These are phyloP conservation scores for Colletotrichum neosansevieriae DNA, from an alignment of 2,329 filamentous ascomycete genomes.

Conservation along the genomic window DNA sequence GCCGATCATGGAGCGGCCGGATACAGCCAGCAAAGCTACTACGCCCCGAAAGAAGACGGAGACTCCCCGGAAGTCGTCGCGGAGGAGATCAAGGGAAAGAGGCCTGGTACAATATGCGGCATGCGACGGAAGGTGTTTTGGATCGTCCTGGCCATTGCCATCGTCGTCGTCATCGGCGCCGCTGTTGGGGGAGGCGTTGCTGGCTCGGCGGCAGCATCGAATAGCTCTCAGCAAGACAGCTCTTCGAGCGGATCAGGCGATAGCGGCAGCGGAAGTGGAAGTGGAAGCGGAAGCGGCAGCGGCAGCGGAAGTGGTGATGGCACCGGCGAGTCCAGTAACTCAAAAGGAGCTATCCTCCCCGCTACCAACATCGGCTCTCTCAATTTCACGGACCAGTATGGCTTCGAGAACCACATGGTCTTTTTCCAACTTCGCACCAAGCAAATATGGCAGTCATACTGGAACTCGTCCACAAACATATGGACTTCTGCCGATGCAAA, in stretches of 20 bases:
- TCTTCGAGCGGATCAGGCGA: neutral
- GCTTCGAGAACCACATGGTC: constrained; percentile 30
- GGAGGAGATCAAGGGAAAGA: constrained; percentile 1
- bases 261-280: neutral
- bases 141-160: constrained; percentile 18
- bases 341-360: constrained; percentile 17
- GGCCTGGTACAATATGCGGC: constrained; percentile 25
- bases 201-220: constrained; percentile 6
- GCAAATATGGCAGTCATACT: constrained; percentile 26
- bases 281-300: neutral
- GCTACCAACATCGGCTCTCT: constrained; percentile 28
- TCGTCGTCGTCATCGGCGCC: constrained; percentile 29
- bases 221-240: constrained; percentile 27
- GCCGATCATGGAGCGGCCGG: neutral
- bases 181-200: constrained; percentile 37
- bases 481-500: constrained; percentile 28
- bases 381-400: constrained; percentile 39
- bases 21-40: constrained; percentile 6
- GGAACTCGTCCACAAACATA: constrained; percentile 29
- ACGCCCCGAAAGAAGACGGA: constrained; percentile 19
- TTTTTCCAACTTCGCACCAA: constrained; percentile 34
- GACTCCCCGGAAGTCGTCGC: constrained; percentile 11
- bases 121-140: constrained; percentile 35
- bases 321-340: constrained; percentile 8
- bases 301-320: constrained; percentile 2